These are phyloP conservation scores for Cichorium intybus DNA, from an alignment of 140 eudicot species.

Conservation along the genomic window DNA sequence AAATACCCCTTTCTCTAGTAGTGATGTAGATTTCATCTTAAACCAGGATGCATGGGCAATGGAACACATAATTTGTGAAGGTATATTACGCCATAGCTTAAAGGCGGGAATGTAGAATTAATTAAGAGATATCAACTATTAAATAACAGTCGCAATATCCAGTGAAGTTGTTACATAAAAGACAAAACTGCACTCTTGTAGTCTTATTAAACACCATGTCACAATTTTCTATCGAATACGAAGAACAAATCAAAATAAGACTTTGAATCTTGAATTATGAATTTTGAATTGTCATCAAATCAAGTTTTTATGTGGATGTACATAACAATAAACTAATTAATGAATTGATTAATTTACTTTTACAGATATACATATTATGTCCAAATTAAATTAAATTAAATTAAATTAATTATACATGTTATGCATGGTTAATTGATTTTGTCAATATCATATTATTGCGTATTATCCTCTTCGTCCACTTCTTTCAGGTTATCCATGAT, in stretches of 20 bases:
- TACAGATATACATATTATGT: neutral
- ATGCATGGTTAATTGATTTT: neutral
- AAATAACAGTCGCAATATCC: too few relatives aligned
- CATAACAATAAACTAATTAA: too few relatives aligned
- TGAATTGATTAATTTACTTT: neutral
- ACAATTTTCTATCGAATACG: neutral
- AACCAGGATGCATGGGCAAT: too few relatives aligned
- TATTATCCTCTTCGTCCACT: conserved; percentile 35
- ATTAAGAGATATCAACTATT: too few relatives aligned
- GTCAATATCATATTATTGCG: neutral
- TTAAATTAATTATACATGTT: neutral
- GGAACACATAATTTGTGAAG: too few relatives aligned
- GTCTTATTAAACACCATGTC: neutral
- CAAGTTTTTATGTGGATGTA: neutral
- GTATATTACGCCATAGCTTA: too few relatives aligned
- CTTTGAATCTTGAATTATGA: neutral
- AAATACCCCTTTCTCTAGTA: too few relatives aligned
- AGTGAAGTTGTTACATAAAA: too few relatives aligned
- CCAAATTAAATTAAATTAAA: neutral
- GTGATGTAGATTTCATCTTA: too few relatives aligned
- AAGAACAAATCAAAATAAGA: neutral
- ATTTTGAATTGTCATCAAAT: neutral
- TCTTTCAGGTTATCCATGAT: conserved; percentile 46
- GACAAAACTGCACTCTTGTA: neutral
- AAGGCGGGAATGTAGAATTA: too few relatives aligned